These are phyloP conservation scores for Trichoderma breve DNA, from an alignment of 2,329 filamentous ascomycete species.

Conservation along the genomic window DNA sequence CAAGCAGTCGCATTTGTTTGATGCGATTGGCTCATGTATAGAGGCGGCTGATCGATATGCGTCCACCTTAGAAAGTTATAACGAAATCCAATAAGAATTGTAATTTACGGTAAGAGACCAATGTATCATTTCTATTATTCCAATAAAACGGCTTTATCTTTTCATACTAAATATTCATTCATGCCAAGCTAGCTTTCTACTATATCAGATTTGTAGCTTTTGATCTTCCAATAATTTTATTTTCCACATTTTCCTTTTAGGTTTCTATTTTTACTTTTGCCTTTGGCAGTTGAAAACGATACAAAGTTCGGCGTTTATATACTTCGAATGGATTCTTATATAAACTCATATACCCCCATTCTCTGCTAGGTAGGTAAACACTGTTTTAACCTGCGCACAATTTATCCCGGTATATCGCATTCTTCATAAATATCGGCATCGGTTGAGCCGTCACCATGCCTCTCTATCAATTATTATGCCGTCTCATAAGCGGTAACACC, in stretches of 20 bases:
- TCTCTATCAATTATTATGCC: neutral
- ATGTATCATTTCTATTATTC: neutral
- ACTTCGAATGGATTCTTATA: neutral
- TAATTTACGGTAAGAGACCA: neutral
- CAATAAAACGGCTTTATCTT: neutral
- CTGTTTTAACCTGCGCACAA: neutral
- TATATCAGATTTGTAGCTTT: neutral
- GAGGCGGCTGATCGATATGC: constrained; percentile 5
- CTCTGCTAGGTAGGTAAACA: neutral
- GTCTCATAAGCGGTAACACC: neutral
- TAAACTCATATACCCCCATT: neutral
- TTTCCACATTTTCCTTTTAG: neutral
- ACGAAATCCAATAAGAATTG: neutral
- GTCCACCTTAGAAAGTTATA: neutral
- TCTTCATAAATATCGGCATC: neutral
- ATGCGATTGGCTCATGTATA: constrained; percentile 8
- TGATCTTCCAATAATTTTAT: neutral
- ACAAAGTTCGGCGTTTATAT: neutral
- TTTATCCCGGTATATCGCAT: neutral
- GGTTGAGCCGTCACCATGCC: neutral
- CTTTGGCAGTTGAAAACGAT: neutral
- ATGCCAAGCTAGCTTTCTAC: neutral
- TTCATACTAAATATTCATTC: neutral
- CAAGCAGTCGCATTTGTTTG: constrained; percentile 7
- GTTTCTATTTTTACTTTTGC: neutral